phyloP scores from a whole-genome alignment of 441 rosid genomes.

The Euphorbia schlechtendalii region DNA sequence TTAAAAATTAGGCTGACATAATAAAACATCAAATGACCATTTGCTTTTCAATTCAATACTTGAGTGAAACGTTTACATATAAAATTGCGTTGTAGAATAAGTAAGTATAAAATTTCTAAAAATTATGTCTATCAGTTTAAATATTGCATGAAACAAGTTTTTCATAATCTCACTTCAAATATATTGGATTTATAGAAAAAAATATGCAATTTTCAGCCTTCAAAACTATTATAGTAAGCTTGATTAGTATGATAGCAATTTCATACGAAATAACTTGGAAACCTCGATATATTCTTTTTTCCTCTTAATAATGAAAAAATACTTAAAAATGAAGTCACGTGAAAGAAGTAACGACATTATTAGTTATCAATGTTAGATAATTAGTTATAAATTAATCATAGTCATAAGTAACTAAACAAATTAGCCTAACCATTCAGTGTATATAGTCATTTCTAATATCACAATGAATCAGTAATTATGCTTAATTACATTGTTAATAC shows the following conservation, averaged over 20 bases:
- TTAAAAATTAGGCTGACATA: no score
- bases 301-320: background rate
- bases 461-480: background rate
- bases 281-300: background rate
- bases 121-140: no score
- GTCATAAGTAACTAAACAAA: background rate
- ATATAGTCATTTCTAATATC: constrained; percentile 20
- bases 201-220: no score
- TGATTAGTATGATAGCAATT: background rate
- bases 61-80: no score
- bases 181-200: no score
- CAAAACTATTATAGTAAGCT: no score
- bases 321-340: background rate
- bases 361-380: background rate
- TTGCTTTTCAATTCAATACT: no score
- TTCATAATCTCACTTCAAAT: no score
- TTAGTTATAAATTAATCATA: background rate
- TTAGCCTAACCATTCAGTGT: constrained; percentile 21
- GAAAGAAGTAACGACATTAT: background rate
- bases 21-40: no score
- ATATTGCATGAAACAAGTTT: no score
- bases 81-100: no score
- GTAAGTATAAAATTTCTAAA: no score
- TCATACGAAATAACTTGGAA: background rate
- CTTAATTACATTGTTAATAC: background rate